Percentiles rank a stretch among this genome's conserved stretches.
Evolutionary conservation across 306 rosid species (phyloP).

Genomic region (Sesbania bispinosa): DNA sequence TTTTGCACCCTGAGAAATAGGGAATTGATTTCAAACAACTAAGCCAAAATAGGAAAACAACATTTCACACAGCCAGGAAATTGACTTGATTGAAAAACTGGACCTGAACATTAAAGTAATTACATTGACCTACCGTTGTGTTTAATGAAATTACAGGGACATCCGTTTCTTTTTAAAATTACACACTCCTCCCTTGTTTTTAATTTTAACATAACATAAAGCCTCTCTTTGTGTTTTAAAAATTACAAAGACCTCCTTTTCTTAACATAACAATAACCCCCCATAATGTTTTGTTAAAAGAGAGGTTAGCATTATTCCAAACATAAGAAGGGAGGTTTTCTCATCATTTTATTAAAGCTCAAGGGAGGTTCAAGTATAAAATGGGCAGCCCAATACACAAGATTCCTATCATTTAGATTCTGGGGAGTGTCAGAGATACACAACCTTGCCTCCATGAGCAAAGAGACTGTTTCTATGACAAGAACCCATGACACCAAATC

Average conservation of each 20-base stretch:
- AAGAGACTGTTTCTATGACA: not conserved
- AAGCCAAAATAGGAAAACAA: not conserved
- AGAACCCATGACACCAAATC: not conserved
- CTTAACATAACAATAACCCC: not conserved
- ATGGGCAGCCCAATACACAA: not conserved
- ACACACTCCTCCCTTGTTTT: not conserved
- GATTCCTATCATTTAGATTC: not conserved
- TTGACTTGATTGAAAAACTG: not conserved
- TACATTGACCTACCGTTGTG: not conserved
- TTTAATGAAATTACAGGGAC: not conserved
- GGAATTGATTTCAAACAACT: conserved; percentile 16
- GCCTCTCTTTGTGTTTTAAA: not conserved
- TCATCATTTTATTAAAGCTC: not conserved
- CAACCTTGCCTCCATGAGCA: not conserved
- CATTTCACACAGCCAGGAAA: not conserved
- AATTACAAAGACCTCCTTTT: not conserved
- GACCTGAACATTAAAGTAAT: not conserved
- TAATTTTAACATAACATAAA: not conserved
- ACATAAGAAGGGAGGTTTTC: not conserved
- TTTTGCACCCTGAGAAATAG: conserved; percentile 70
- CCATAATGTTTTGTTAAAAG: not conserved
- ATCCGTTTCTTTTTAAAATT: not conserved
- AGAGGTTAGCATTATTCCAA: not conserved
- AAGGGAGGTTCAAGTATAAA: not conserved
- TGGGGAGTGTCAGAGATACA: not conserved